Evolutionary conservation across 495 filamentous ascomycete species (phyloP).

Genomic region (Penicillium crystallinum): DNA sequence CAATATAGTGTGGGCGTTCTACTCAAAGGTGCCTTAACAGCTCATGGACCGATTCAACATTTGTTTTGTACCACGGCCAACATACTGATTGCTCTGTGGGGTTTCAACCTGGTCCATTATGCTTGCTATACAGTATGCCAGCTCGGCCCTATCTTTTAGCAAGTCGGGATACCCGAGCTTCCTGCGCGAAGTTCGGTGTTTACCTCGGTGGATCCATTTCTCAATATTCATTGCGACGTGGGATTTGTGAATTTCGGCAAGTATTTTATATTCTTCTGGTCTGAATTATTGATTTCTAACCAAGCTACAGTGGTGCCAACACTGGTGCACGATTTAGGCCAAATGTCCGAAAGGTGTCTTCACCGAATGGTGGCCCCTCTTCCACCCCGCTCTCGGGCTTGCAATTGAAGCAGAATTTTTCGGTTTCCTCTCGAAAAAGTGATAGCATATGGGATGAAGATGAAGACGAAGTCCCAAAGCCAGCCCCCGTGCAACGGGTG

Average conservation of each 20-base stretch:
- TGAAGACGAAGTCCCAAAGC: neutral
- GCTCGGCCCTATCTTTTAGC: constrained; percentile 15
- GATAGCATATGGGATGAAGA: constrained; percentile 3
- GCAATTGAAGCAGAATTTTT: neutral
- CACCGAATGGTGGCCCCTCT: neutral
- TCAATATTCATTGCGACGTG: neutral
- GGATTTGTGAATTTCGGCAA: neutral
- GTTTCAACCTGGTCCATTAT: constrained; percentile 13
- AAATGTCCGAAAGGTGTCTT: neutral
- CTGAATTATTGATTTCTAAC: neutral
- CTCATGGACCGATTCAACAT: neutral
- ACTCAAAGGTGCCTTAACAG: neutral
- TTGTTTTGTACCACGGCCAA: neutral
- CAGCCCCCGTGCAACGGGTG: neutral
- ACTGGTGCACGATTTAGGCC: neutral
- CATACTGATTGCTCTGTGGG: neutral
- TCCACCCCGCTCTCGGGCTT: neutral
- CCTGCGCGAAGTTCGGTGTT: neutral
- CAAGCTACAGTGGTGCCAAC: neutral
- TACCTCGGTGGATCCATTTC: neutral
- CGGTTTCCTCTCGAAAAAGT: neutral
- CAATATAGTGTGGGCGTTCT: neutral
- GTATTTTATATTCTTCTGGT: neutral
- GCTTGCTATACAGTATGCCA: constrained; percentile 21
- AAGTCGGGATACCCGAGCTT: constrained; percentile 17